Evolutionary conservation across 2,329 filamentous ascomycete genomes (phyloP).

Genomic region (Didymella pomorum): DNA sequence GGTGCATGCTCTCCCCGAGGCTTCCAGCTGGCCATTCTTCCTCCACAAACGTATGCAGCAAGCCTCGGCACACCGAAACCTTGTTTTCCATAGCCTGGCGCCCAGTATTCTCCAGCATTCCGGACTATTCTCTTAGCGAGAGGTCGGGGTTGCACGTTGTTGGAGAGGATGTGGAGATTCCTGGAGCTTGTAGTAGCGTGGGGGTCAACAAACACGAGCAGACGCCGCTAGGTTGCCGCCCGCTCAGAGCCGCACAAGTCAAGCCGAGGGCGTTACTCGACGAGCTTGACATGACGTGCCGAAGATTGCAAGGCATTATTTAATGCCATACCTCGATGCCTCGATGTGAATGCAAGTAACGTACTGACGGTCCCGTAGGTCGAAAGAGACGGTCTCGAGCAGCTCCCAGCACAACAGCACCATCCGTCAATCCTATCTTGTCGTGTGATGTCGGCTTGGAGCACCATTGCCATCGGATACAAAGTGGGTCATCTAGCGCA

Average conservation of each 20-base stretch:
- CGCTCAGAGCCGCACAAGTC: slow-evolving; percentile 16
- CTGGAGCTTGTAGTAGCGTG: slow-evolving; percentile 14
- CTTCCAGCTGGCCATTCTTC: not conserved
- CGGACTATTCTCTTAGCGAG: slow-evolving; percentile 15
- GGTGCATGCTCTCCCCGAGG: not conserved
- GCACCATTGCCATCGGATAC: slow-evolving; percentile 15
- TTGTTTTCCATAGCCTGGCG: too few relatives aligned
- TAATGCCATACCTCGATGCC: too few relatives aligned
- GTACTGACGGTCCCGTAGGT: not conserved
- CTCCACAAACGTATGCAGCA: slow-evolving; percentile 1
- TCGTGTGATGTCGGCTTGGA: slow-evolving; percentile 14
- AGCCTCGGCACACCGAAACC: slow-evolving; percentile 1
- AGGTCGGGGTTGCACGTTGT: slow-evolving; percentile 9
- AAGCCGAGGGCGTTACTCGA: slow-evolving; percentile 11
- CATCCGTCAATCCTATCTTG: not conserved
- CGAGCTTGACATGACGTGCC: slow-evolving; percentile 2
- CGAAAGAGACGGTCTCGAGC: not conserved
- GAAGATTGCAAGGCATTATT: too few relatives aligned
- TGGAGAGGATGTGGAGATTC: slow-evolving; percentile 14
- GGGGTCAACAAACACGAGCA: slow-evolving; percentile 7
- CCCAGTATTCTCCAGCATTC: not conserved
- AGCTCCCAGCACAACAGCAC: not conserved
- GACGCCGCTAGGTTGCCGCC: slow-evolving; percentile 7
- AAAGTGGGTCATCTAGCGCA: slow-evolving; percentile 16
- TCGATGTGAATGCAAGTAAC: too few relatives aligned